Base-by-base conservation (phyloP, 768 basidiomycete genomes). In the Termitomyces sp. region DNA sequence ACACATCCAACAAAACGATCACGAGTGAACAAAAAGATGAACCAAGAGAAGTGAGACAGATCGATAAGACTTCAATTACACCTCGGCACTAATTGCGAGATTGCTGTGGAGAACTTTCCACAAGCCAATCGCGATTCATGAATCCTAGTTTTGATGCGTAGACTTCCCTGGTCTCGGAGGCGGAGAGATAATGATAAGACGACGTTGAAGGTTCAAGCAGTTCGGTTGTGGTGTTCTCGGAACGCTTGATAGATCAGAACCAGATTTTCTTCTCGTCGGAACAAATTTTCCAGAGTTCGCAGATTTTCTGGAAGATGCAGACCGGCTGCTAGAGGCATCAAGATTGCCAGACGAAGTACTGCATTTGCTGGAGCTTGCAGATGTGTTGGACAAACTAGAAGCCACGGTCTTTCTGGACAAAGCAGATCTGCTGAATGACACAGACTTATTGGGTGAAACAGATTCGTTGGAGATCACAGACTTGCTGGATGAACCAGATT, bases 131-230 rank as follows among this genome's bases (percentile, higher is more conserved):
- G 8, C 9, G 6, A 32, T 25, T 25, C 25, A 25, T 25, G 7
- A 7, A 3, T 8, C 31, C n/a, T 20, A 52, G 5, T 2, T 7
- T 37, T 34, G 20, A 29, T 20, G 36, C 15, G 25, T 43, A 11
- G 47, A 14, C 25, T 58, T 50, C 15, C 37, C 2, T 15, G 37
- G 36, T 38, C n/a, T 59, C 31, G 57, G 38, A 31, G 57, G 57
- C 6, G 57, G 57, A 59, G 59, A 59, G 6, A 50, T 17, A 10
- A 59, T 45, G 17, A 59, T 25, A 15, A 49, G 59, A 17, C 59
- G 50, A 20, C 59, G 49, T 15, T 52, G 50, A 8, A 59, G 40
- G 31, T 59, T 59, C 42, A 34, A 5, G 20, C n/a, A n/a, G 11
- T 36, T 59, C 17, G 57, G 47, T 12, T 43, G 42, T 12, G 55